phyloP scores from a whole-genome alignment of 768 basidiomycete species.

The Leccinum olivaceopallidum region DNA sequence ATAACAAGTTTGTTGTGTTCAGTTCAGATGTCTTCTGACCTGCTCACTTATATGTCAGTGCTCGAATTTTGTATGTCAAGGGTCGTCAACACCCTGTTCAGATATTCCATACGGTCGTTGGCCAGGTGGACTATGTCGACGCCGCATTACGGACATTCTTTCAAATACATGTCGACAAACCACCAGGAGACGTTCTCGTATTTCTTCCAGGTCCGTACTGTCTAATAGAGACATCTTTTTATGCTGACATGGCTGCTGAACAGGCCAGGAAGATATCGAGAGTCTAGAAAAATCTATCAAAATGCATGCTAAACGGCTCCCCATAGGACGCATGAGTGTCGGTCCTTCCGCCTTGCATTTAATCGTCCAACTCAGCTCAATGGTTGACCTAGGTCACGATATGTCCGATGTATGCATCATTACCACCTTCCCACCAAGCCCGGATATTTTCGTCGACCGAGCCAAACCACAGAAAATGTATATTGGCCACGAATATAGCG shows the following conservation, averaged over 20 bases:
- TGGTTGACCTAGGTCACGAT: slow-evolving; percentile 55
- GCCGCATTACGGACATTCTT: slow-evolving; percentile 92
- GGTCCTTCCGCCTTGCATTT: slow-evolving; percentile 10
- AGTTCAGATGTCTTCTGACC: not conserved
- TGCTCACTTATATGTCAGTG: slow-evolving; percentile 45
- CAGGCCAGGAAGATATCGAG: slow-evolving; percentile 97
- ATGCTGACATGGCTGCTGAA: not conserved
- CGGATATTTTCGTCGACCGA: slow-evolving; percentile 74
- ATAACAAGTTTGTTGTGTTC: slow-evolving; percentile 59
- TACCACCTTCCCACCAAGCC: slow-evolving; percentile 74
- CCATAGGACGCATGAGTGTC: slow-evolving; percentile 54
- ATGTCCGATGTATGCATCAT: slow-evolving; percentile 84
- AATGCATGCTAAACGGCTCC: slow-evolving; percentile 67
- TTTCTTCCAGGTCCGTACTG: slow-evolving; percentile 75
- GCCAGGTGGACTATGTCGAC: slow-evolving; percentile 84
- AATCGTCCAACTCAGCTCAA: not conserved
- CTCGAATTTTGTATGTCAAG: slow-evolving; percentile 86
- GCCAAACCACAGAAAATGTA: slow-evolving; percentile 78
- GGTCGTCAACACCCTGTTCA: slow-evolving; percentile 92
- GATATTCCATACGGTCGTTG: slow-evolving; percentile 72
- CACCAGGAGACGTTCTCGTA: slow-evolving; percentile 86
- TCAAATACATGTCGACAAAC: slow-evolving; percentile 82
- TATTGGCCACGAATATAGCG: slow-evolving; percentile 96
- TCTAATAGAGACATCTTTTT: not conserved
- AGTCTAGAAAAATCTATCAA: slow-evolving; percentile 74